Evolutionary conservation across 2,329 filamentous ascomycete species (phyloP), one percentile per base, ranked within the genome.

Genomic region (Cadophora gregata): DNA sequence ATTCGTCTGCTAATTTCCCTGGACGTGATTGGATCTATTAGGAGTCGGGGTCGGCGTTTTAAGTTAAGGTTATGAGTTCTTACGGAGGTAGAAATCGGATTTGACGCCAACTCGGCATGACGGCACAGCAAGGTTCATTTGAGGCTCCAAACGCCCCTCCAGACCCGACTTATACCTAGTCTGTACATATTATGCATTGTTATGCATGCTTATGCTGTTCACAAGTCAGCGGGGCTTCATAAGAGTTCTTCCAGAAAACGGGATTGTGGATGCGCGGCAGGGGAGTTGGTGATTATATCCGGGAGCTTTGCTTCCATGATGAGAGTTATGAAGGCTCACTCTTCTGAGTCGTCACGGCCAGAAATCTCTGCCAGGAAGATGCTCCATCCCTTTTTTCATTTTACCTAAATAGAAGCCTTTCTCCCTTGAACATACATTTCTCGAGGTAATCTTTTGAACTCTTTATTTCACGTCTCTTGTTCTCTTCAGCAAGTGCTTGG

Each of bases 161-260:
- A 27, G 14, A 8, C n/a, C 53, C 33, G 53, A 38, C 24, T 58
- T 38, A 58, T 58, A 21, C n/a, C n/a, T 38, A 25, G 33, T 19
- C 25, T 25, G 33, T 38, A 38, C n/a, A 42, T 24, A 56, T 63
- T 58, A 48, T 51, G 31, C 45, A 47, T 14, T 5, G 3, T 58
- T 63, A 24, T 58, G 62, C 51, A 55, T 3, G 33, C 42, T 53
- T 56, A 45, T 63, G 61, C 50, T 9, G 8, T 63, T 31, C 51
- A 58, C 31, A 63, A 63, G 25, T 58, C 14, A 4, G 9, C 42
- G 29, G 31, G 53, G n/a, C 53, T 14, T 58, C 31, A 16, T 21
- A 33, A 25, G 3, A 25, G 29, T 42, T 36, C 31, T 58, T 58
- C 8, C 33, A 58, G 53, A 25, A 36, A 38, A 29, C 31, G 48